Evolutionary conservation across 495 filamentous ascomycete species (phyloP), one percentile per base, ranked within the genome.

Genomic region (Penicillium waksmanii): DNA sequence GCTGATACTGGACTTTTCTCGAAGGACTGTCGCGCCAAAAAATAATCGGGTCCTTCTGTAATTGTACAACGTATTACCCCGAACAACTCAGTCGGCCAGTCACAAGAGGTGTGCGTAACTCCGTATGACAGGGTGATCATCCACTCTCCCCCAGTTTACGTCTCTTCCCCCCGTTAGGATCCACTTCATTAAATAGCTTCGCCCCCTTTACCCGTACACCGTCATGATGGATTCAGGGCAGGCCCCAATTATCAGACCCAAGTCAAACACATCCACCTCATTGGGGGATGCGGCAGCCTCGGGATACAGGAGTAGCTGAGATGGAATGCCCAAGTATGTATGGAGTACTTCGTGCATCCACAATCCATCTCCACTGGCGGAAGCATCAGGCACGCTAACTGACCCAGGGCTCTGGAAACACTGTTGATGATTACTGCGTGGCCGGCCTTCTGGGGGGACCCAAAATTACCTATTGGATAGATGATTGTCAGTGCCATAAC

Each of bases 1-100:
- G 63, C 62, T 67, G 67, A 67, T 61, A 51, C 40, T 59, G 56
- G 56, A 51, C 36, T 53, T 54, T 49, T 69, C 65, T 62, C 51
- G 44, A 65, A 69, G 63, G 66, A 43, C 53, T 23, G 33, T 36
- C 51, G 49, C 63, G 52, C 63, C 53, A 23, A 62, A 58, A 60
- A 64, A 51, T 43, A 42, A 43, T 13, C 18, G 43, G 53, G 35
- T 21, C 33, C 27, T 31, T 31, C 27, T 31, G 27, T 31, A 31
- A 31, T 31, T 31, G 34, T 31, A 44, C 43, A 38, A 36, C 23
- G 55, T 57, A 56, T 36, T 50, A 56, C 42, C 15, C 6, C 42
- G 42, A 44, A 17, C 42, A 19, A 6, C 17, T 44, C 42, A 44
- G 0, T 44, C 36, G 11, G 4, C 11, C 36, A 40, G 12, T 40